Conservation (phyloP, 495 filamentous ascomycete genomes). For the Xylaria longipes region DNA sequence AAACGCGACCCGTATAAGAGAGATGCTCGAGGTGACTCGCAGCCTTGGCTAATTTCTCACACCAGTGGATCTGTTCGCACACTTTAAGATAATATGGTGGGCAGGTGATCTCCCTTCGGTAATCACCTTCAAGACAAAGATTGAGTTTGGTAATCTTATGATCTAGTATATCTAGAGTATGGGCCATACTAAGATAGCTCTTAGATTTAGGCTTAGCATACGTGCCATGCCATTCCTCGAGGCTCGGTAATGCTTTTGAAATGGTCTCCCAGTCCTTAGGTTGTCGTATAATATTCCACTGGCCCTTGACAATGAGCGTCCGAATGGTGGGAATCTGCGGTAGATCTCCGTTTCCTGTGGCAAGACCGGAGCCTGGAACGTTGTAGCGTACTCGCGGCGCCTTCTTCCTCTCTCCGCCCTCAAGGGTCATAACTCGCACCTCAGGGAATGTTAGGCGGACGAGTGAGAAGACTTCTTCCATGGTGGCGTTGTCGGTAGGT, state of each 20-base stretch:
- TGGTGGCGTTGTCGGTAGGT: constrained; percentile 66
- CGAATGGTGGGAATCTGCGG: constrained; percentile 54
- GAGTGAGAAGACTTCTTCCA: constrained; percentile 71
- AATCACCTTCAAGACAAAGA: constrained; percentile 71
- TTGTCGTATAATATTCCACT: constrained; percentile 78
- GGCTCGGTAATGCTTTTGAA: constrained; percentile 63
- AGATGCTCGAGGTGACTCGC: constrained; percentile 66
- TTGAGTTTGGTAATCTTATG: constrained; percentile 64
- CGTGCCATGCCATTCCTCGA: constrained; percentile 73
- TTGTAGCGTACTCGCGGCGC: constrained; percentile 69
- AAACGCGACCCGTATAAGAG: constrained; percentile 71
- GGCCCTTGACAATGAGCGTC: constrained; percentile 72
- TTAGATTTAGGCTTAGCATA: constrained; percentile 74
- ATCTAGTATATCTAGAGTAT: constrained; percentile 60
- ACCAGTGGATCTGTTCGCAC: constrained; percentile 61
- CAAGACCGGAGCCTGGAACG: constrained; percentile 30
- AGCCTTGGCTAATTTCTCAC: constrained; percentile 59
- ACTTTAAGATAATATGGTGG: constrained; percentile 62
- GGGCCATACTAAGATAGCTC: constrained; percentile 69
- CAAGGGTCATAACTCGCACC: constrained; percentile 70
- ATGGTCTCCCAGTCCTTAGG: constrained; percentile 67
- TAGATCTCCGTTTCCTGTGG: constrained; percentile 41
- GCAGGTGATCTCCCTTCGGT: constrained; percentile 62
- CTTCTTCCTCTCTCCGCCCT: constrained; percentile 76
- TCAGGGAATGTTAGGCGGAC: constrained; percentile 63